Percentiles rank a stretch among this genome's conserved stretches.
phyloP scores from a whole-genome alignment of 352 stramenopile genomes.

The Phytopythium vexans region DNA sequence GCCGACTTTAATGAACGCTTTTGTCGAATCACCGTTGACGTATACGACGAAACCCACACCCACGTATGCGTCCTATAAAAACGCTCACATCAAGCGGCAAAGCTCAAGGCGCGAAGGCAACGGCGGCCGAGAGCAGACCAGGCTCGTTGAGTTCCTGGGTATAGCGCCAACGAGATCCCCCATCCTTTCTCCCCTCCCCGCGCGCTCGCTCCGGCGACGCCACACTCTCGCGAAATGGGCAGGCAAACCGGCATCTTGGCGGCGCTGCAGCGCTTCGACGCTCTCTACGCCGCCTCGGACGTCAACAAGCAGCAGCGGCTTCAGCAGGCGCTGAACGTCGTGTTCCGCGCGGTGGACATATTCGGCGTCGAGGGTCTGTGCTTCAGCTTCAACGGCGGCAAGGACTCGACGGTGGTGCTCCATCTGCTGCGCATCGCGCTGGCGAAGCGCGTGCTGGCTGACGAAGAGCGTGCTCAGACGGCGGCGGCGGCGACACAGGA shows the following conservation, averaged over 20 bases:
- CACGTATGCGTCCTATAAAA: no score
- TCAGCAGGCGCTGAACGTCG: slow-evolving; percentile 68
- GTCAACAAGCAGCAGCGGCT: slow-evolving; percentile 39
- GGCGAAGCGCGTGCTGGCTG: slow-evolving; percentile 57
- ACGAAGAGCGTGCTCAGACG: slow-evolving; percentile 10
- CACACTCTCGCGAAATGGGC: background rate
- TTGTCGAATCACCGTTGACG: no score
- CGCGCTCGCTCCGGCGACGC: no score
- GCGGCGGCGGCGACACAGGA: background rate
- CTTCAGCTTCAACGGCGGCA: slow-evolving; percentile 93
- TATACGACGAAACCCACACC: no score
- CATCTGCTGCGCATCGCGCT: slow-evolving; percentile 85
- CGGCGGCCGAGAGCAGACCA: no score
- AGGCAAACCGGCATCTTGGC: slow-evolving; percentile 12
- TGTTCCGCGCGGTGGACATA: slow-evolving; percentile 78
- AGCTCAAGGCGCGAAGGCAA: no score
- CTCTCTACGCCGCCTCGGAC: slow-evolving; percentile 52
- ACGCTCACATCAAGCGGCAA: no score
- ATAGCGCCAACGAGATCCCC: no score
- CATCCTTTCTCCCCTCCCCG: no score
- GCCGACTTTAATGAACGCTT: no score
- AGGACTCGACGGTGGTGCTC: slow-evolving; percentile 91
- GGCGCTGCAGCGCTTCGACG: slow-evolving; percentile 53
- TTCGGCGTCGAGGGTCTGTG: slow-evolving; percentile 70
- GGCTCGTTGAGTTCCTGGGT: no score